Evolutionary conservation across 2,329 filamentous ascomycete genomes (phyloP).

Genomic region (Aspergillus quadrilineatus): DNA sequence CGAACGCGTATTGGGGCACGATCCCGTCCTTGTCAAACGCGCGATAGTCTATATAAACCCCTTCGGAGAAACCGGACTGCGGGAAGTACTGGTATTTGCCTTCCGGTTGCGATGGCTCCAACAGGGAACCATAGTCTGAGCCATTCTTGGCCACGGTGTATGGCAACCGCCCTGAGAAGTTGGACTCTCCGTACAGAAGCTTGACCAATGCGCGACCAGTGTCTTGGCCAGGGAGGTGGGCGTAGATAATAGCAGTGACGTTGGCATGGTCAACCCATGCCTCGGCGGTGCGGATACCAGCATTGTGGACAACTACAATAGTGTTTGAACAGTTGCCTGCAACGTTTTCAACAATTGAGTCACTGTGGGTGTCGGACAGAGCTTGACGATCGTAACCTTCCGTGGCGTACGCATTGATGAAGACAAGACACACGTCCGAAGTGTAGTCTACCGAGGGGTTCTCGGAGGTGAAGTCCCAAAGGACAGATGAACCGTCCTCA

Average conservation of each 20-base stretch:
- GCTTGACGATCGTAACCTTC: constrained; percentile 38
- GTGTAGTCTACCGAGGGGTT: constrained; percentile 19
- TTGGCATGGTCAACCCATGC: constrained; percentile 62
- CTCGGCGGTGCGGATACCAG: constrained; percentile 56
- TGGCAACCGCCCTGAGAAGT: constrained; percentile 59
- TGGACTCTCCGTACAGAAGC: constrained; percentile 58
- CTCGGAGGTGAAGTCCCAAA: constrained; percentile 22
- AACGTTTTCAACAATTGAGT: constrained; percentile 56
- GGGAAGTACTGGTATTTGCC: constrained; percentile 8
- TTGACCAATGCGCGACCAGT: constrained; percentile 57
- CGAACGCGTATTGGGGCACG: constrained; percentile 10
- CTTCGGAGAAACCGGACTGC: constrained; percentile 13
- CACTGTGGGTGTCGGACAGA: constrained; percentile 44
- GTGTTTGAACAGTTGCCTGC: constrained; percentile 61
- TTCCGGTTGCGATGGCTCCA: background rate
- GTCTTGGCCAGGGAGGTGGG: constrained; percentile 63
- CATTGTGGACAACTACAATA: constrained; percentile 64
- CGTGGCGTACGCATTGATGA: constrained; percentile 54
- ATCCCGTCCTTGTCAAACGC: constrained; percentile 9
- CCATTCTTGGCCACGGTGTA: constrained; percentile 59
- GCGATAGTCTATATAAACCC: constrained; percentile 17
- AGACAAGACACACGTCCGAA: constrained; percentile 47
- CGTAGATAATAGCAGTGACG: constrained; percentile 62
- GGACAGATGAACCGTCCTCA: constrained; percentile 48
- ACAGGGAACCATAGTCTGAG: constrained; percentile 51